phyloP scores from a whole-genome alignment of 768 basidiomycete genomes.

The Rickenella mellea region DNA sequence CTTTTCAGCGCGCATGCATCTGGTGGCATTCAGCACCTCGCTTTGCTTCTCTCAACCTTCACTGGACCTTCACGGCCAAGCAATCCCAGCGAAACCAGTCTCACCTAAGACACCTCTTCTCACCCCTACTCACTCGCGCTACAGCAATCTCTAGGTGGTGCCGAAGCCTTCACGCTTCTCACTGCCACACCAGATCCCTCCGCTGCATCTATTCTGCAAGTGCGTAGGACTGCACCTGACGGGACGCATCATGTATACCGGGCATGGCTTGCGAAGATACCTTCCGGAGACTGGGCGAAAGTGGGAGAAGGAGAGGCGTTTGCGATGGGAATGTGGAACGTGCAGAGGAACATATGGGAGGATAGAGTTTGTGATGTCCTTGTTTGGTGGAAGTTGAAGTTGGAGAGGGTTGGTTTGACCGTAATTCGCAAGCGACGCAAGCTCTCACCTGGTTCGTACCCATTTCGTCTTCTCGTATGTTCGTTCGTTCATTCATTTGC shows the following conservation, averaged over 20 bases:
- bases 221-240: slow-evolving; percentile 78
- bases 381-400: slow-evolving; percentile 51
- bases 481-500: neutral
- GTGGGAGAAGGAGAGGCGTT: slow-evolving; percentile 73
- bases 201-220: slow-evolving; percentile 66
- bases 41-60: slow-evolving; percentile 66
- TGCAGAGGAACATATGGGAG: slow-evolving; percentile 61
- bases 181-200: slow-evolving; percentile 67
- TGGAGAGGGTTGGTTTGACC: slow-evolving; percentile 59
- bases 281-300: slow-evolving; percentile 61
- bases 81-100: slow-evolving; percentile 63
- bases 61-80: slow-evolving; percentile 58
- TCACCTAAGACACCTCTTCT: slow-evolving; percentile 75
- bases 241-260: slow-evolving; percentile 69
- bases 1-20: slow-evolving; percentile 54
- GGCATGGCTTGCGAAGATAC: slow-evolving; percentile 60
- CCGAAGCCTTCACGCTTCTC: slow-evolving; percentile 66
- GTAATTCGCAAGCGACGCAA: slow-evolving; percentile 77
- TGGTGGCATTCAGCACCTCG: slow-evolving; percentile 76
- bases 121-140: slow-evolving; percentile 69
- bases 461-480: neutral
- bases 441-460: slow-evolving; percentile 57
- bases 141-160: slow-evolving; percentile 67
- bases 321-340: slow-evolving; percentile 72
- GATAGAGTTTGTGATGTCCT: slow-evolving; percentile 70